phyloP scores from a whole-genome alignment of 2,329 filamentous ascomycete genomes.

The Diplocarpon rosae region DNA sequence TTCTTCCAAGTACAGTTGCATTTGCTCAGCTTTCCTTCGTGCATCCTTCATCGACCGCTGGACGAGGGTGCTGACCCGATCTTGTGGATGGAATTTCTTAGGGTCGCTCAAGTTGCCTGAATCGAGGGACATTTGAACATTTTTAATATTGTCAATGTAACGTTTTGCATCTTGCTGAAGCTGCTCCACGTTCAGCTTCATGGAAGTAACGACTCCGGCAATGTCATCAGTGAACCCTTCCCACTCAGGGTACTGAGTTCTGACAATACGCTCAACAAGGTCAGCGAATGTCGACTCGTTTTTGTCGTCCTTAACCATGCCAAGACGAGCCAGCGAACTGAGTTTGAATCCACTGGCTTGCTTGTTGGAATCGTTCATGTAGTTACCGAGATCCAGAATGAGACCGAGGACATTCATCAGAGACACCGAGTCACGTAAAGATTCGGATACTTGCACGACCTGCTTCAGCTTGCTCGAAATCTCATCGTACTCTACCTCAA shows the following conservation, averaged over 20 bases:
- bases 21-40: conserved; percentile 86
- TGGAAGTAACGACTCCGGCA: conserved; percentile 59
- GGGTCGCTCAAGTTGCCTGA: conserved; percentile 89
- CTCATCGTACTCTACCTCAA: conserved; percentile 83
- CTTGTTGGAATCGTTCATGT: conserved; percentile 99
- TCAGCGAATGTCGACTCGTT: conserved; percentile 95
- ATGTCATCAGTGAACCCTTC: conserved; percentile 84
- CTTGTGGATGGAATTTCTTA: conserved; percentile 95
- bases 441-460: conserved; percentile 80
- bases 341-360: conserved; percentile 97
- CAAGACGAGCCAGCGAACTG: conserved; percentile 79
- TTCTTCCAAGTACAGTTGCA: conserved; percentile 86
- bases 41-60: conserved; percentile 96
- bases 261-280: conserved; percentile 89
- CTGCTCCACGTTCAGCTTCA: conserved; percentile 94
- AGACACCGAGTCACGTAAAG: conserved; percentile 79
- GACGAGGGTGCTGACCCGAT: conserved; percentile 84
- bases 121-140: conserved; percentile 85
- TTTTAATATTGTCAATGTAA: conserved; percentile 92
- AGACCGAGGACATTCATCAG: conserved; percentile 93
- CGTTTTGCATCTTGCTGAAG: conserved; percentile 75
- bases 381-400: conserved; percentile 97
- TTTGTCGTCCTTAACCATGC: conserved; percentile 99
- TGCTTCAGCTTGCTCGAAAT: conserved; percentile 75
- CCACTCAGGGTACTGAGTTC: conserved; percentile 94